A percentile compares a stretch with the other conserved stretches of the same genome.
These are phyloP conservation scores for Cydonia oblonga DNA, from an alignment of 331 rosid species.

Conservation along the genomic window DNA sequence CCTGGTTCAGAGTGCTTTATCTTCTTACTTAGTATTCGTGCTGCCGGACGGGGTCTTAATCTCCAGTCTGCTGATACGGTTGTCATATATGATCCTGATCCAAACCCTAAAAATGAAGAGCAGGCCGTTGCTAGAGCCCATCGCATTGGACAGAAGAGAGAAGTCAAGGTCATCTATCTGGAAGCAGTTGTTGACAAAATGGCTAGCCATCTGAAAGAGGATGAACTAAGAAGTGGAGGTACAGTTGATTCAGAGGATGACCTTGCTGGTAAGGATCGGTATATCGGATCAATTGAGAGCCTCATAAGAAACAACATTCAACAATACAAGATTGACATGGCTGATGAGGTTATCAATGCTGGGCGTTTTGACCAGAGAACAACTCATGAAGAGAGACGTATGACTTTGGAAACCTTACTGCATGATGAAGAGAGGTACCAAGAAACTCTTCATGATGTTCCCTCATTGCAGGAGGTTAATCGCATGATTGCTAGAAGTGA, in stretches of 20 bases:
- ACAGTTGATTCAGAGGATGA: constrained; percentile 85
- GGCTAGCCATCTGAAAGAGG: constrained; percentile 89
- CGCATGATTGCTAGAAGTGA: constrained; percentile 97
- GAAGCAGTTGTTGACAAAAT: constrained; percentile 97
- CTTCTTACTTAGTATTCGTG: constrained; percentile 97
- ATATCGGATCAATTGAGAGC: constrained; percentile 91
- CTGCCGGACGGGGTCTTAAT: constrained; percentile 99
- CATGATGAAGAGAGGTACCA: constrained; percentile 97
- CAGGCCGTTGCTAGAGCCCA: constrained; percentile 99
- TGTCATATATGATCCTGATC: constrained; percentile 97
- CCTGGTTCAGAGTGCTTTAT: constrained; percentile 78
- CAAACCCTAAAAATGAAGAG: constrained; percentile 98
- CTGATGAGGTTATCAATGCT: constrained; percentile 99
- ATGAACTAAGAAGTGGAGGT: constrained; percentile 81
- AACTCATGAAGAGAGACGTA: constrained; percentile 94
- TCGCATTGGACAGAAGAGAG: constrained; percentile 95
- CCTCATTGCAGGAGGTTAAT: constrained; percentile 90
- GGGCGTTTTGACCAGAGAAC: constrained; percentile 99
- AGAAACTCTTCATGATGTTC: constrained; percentile 94
- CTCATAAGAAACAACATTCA: constrained; percentile 95
- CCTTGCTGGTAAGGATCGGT: constrained; percentile 96
- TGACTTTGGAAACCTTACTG: constrained; percentile 88
- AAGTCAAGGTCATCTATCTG: constrained; percentile 94
- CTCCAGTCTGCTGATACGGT: constrained; percentile 99
- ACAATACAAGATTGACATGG: constrained; percentile 98